Base-by-base conservation (phyloP, 176 grass and related monocot species). In the Phragmites australis region DNA sequence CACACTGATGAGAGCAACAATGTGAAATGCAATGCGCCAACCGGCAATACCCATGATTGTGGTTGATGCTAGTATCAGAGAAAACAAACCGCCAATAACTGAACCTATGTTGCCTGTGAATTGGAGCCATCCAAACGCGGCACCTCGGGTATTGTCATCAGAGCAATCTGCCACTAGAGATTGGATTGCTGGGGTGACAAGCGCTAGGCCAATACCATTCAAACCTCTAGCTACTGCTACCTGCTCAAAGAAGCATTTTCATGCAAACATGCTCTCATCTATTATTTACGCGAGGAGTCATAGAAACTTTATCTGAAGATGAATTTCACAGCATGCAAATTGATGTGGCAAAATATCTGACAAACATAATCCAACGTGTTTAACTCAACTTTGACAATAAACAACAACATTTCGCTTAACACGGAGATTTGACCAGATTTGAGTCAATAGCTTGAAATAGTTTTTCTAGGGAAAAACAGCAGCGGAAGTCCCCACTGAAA, bases 111-210 rank as follows among this genome's bases (percentile, higher is more conserved):
- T 97, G 22, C 91, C 88, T 26, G 94, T 92, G 52, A 97, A 53
- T n/a, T 94, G 91, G 41, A 97, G 88, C 87, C 91, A 97, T 75
- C 94, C 91, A 48, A 97, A 97, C 1, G 91, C 94, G 0, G 87
- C 65, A 19, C 94, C 91, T 5, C 94, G 91, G 15, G 85, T 85
- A 42, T 16, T 77, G 18, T 97, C 82, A n/a, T 94, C 89, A 6
- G 89, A 92, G 40, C 81, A 94, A 70, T 97, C 94, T 21, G 94
- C 94, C 12, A 94, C 91, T 1, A 97, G 85, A 49, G 94, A 97
- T 27, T 92, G 89, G 65, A 97, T 94, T 17, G 94, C 89, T 2
- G 94, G 94, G 3, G 68, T 88, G 26, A 97, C 91, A 34, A 97
- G 76, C 6, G 94, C 89, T 50, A 97, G 80, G 1, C 94, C 94